A percentile compares a stretch with the other conserved stretches of the same genome.
These are phyloP conservation scores for Sedum album DNA, from an alignment of 164 flowering plant species.

Conservation along the genomic window DNA sequence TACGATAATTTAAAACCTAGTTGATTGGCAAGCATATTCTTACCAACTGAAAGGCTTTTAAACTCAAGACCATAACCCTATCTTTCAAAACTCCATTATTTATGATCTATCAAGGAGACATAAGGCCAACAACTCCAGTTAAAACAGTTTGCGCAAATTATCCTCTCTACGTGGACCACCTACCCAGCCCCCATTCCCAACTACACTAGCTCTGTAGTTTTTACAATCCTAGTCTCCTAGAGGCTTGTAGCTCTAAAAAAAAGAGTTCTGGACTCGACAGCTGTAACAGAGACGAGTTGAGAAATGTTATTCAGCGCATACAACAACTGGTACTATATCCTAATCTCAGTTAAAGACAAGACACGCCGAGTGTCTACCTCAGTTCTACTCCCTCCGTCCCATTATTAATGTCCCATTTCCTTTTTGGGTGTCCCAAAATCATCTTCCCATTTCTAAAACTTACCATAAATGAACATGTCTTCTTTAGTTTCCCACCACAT, in stretches of 20 bases:
- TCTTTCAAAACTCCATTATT: background rate
- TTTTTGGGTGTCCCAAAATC: too few species aligned
- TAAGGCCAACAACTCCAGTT: background rate
- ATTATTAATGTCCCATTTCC: too few species aligned
- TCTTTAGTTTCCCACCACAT: too few species aligned
- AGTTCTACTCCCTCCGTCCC: too few species aligned
- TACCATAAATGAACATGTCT: too few species aligned
- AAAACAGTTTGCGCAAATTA: background rate
- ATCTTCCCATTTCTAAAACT: too few species aligned
- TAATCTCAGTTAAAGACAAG: background rate
- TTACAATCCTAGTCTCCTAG: background rate
- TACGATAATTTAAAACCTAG: background rate
- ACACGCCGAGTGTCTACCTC: background rate
- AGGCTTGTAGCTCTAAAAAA: background rate
- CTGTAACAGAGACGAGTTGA: background rate
- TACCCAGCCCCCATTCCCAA: background rate
- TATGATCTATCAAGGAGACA: background rate
- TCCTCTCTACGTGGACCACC: background rate
- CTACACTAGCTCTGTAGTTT: background rate
- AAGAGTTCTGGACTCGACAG: background rate
- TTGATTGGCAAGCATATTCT: background rate
- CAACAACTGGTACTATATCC: background rate
- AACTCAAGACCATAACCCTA: slow-evolving; percentile 1
- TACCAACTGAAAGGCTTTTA: slow-evolving; percentile 1
- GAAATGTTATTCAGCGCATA: background rate